Percentiles rank a stretch among this genome's conserved stretches.
These are phyloP conservation scores for Naematelia aurantialba DNA, from an alignment of 768 basidiomycete species.

Conservation along the genomic window DNA sequence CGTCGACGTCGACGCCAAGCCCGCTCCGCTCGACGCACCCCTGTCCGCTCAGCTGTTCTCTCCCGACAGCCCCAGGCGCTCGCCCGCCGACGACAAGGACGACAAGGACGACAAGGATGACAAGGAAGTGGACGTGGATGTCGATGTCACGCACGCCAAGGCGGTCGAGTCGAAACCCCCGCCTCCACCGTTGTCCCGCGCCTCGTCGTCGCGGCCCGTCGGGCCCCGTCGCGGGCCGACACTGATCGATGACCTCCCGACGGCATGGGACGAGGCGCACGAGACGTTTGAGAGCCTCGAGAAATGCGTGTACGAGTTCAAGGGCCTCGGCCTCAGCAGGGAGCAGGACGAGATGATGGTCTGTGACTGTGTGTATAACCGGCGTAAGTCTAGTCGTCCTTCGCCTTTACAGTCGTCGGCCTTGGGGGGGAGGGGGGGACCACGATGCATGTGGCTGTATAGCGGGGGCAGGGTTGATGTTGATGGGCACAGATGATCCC, in stretches of 20 bases:
- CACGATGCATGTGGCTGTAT: neutral
- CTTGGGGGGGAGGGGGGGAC: no score
- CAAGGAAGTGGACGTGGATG: no score
- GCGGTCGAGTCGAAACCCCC: neutral
- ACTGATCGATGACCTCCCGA: slow-evolving; percentile 74
- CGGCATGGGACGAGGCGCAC: slow-evolving; percentile 69
- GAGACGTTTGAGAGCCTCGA: slow-evolving; percentile 68
- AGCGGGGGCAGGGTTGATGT: neutral
- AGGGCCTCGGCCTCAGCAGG: slow-evolving; percentile 76
- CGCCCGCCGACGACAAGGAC: neutral
- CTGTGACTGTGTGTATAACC: slow-evolving; percentile 84
- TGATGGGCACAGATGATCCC: slow-evolving; percentile 54
- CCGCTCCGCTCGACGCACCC: neutral
- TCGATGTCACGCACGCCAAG: no score
- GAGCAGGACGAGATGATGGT: slow-evolving; percentile 89
- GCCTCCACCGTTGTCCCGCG: neutral
- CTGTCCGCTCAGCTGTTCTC: neutral
- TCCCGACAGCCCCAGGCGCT: neutral
- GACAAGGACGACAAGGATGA: neutral
- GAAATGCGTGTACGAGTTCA: slow-evolving; percentile 81
- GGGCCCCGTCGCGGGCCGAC: neutral
- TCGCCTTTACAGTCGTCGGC: no score
- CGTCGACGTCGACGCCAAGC: neutral
- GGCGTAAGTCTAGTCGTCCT: slow-evolving; percentile 60
- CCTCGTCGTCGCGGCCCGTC: neutral